Evolutionary conservation across 2,329 filamentous ascomycete genomes (phyloP).

Genomic region (Corinectria fuckeliana): DNA sequence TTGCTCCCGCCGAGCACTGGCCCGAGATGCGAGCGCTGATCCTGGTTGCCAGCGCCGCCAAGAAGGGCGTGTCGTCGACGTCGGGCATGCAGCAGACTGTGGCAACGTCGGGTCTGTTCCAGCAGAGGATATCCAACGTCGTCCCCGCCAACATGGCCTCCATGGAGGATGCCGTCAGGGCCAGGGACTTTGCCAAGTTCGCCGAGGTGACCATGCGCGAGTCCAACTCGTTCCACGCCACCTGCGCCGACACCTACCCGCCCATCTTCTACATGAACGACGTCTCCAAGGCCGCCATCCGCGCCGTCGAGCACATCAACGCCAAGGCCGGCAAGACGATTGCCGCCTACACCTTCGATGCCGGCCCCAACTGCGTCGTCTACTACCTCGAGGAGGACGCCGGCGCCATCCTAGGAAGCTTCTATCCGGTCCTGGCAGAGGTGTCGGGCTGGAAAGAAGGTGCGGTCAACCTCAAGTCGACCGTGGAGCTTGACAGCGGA

Average conservation of each 20-base stretch:
- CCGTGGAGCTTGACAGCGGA: constrained; percentile 67
- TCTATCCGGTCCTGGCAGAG: constrained; percentile 70
- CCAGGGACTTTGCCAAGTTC: constrained; percentile 84
- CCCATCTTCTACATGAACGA: constrained; percentile 99
- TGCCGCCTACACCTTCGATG: constrained; percentile 96
- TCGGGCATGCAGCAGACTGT: constrained; percentile 98
- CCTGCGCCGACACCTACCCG: constrained; percentile 92
- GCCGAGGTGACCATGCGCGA: constrained; percentile 94
- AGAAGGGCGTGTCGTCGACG: constrained; percentile 94
- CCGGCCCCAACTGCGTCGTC: constrained; percentile 94
- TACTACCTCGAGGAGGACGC: constrained; percentile 89
- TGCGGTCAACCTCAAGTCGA: constrained; percentile 58
- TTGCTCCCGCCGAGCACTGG: constrained; percentile 91
- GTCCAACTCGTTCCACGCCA: constrained; percentile 96
- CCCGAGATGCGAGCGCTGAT: constrained; percentile 92
- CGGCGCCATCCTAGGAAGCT: constrained; percentile 74
- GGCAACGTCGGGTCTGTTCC: constrained; percentile 86
- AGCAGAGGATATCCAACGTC: constrained; percentile 73
- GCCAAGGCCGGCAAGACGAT: constrained; percentile 76
- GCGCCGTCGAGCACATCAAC: constrained; percentile 90
- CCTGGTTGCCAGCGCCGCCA: constrained; percentile 88
- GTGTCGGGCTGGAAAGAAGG: constrained; percentile 76
- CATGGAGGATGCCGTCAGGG: constrained; percentile 83
- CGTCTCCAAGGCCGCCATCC: constrained; percentile 83
- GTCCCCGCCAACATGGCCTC: constrained; percentile 83